phyloP scores from a whole-genome alignment of 306 rosid genomes.

The Trichosanthes truncata region DNA sequence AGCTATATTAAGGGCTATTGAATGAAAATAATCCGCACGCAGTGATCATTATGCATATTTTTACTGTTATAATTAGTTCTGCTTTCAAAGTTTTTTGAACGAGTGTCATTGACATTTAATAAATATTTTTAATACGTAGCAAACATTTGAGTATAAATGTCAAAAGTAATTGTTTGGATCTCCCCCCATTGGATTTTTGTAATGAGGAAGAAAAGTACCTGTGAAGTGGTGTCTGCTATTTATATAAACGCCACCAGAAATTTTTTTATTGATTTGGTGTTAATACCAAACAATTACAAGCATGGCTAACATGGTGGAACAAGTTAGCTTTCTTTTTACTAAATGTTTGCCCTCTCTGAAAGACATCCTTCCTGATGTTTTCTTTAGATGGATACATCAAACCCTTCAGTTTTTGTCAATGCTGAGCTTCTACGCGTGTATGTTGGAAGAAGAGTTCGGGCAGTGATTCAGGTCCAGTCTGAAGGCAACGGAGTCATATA shows the following conservation, averaged over 20 bases:
- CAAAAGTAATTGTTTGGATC: background rate
- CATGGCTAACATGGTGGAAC: background rate
- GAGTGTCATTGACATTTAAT: background rate
- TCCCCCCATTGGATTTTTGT: background rate
- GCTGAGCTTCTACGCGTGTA: conserved; percentile 52
- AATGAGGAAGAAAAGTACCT: background rate
- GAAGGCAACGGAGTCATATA: conserved; percentile 38
- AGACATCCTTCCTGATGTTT: background rate
- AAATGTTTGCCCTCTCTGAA: background rate
- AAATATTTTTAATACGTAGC: background rate
- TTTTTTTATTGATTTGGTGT: background rate
- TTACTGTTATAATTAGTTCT: background rate
- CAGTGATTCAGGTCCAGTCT: conserved; percentile 57
- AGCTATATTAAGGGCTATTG: background rate
- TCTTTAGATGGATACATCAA: conserved; percentile 51
- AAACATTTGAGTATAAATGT: background rate
- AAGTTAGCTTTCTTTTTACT: background rate
- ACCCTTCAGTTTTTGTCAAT: conserved; percentile 73
- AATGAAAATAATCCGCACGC: background rate
- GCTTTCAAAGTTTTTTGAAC: background rate
- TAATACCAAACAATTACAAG: background rate
- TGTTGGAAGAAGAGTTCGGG: conserved; percentile 69
- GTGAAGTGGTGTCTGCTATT: background rate
- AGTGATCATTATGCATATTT: background rate
- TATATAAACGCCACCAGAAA: background rate